Conservation (phyloP, 2,329 filamentous ascomycete genomes). For the Cadophora malorum region DNA sequence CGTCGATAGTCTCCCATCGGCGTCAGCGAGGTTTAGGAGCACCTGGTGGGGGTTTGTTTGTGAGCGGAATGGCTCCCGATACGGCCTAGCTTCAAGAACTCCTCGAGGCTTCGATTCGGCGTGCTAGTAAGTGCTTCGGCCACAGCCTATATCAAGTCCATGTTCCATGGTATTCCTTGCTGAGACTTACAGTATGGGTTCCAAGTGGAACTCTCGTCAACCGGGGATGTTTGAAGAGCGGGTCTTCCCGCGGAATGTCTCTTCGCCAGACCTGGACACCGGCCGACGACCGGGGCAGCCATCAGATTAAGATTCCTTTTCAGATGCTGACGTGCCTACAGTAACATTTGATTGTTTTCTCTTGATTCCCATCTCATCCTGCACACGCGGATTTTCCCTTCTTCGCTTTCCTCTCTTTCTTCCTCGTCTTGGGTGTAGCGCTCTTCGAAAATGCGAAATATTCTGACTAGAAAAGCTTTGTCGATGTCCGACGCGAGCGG, state of each 20-base stretch:
- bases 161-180: not conserved
- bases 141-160: not conserved
- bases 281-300: not conserved
- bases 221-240: not conserved
- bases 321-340: not conserved
- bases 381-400: not conserved
- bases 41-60: not conserved
- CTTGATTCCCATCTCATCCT: not conserved
- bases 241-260: slow-evolving; percentile 2
- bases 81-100: not conserved
- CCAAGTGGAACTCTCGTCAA: not conserved
- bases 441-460: not conserved
- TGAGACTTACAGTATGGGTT: not conserved
- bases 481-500: not conserved
- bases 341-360: not conserved
- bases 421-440: not conserved
- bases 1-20: not conserved
- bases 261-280: not conserved
- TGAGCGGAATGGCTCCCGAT: not conserved
- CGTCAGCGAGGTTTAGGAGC: not conserved
- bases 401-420: not conserved
- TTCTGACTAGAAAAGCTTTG: not conserved
- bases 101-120: not conserved
- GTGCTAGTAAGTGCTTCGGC: not conserved
- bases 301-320: not conserved